These are phyloP conservation scores for Tetrapyrgos nigripes DNA, from an alignment of 1,284 basidiomycete species.

Conservation along the genomic window DNA sequence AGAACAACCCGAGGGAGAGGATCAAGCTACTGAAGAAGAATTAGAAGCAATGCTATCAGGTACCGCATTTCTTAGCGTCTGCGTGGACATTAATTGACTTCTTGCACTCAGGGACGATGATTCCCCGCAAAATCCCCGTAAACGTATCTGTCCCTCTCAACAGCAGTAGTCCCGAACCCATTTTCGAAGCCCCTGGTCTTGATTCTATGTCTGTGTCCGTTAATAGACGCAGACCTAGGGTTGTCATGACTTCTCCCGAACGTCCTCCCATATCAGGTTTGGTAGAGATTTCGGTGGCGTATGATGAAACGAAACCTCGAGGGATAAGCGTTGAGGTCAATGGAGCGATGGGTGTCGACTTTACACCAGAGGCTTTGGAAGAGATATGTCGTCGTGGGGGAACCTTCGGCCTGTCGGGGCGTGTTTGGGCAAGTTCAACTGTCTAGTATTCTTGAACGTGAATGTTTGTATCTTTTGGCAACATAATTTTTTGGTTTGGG, in stretches of 20 bases:
- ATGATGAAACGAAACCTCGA: conserved; percentile 55
- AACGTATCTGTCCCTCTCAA: conserved; percentile 57
- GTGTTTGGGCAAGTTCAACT: conserved; percentile 45
- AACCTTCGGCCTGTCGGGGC: conserved; percentile 50
- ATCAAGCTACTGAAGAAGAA: conserved; percentile 55
- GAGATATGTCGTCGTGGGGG: conserved; percentile 58
- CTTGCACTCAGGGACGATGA: conserved; percentile 48
- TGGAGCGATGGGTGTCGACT: conserved; percentile 62
- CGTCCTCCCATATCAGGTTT: conserved; percentile 64
- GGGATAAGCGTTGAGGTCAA: conserved; percentile 60
- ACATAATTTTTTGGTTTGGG: no score
- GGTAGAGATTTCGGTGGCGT: conserved; percentile 59
- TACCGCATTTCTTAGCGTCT: conserved; percentile 28
- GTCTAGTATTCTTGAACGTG: background rate
- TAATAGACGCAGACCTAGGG: conserved; percentile 46
- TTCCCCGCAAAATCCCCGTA: conserved; percentile 65
- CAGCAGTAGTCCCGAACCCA: conserved; percentile 38
- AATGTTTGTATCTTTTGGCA: no score
- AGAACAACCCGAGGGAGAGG: conserved; percentile 35
- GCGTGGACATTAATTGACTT: background rate
- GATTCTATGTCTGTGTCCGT: conserved; percentile 40
- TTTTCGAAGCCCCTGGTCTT: conserved; percentile 49
- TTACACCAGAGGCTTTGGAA: conserved; percentile 54
- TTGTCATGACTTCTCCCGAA: conserved; percentile 63
- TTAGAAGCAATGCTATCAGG: conserved; percentile 62